Evolutionary conservation across 2,329 filamentous ascomycete genomes (phyloP), one percentile per base, ranked within the genome.

Genomic region (Epichloe gansuensis): DNA sequence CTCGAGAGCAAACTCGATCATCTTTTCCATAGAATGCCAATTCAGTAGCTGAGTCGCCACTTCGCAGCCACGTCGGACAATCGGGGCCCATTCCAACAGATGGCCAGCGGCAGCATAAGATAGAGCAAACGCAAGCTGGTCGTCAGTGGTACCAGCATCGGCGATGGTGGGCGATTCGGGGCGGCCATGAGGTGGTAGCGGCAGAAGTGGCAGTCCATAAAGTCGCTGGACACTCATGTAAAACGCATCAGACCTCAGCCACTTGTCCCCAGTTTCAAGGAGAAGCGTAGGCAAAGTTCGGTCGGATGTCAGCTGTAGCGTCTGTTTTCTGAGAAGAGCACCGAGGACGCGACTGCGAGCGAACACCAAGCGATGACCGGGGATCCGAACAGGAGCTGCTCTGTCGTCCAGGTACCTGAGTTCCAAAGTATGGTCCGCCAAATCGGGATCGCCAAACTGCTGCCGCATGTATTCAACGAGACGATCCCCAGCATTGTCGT

Each of bases 31-130:
- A 0, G 78, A 86, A 50, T 80, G 72, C 82, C 82, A 86, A 55
- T 72, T 74, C 43, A 87, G 61, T 4, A 81, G 71, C 50, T 74
- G 72, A 38, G 74, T 70, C 1, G 81, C 81, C 55, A 85, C 73
- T 47, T 81, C 76, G 28, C 84, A 68, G 38, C 82, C 83, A 38
- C 80, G 76, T 46, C 72, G 66, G 11, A 77, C 69, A 28, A 86
- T 73, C 25, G 74, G 72, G 2, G 69, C 71, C 61, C 83, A 75
- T 42, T 72, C 70, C 15, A 88, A 69, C 41, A 80, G 68, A 48
- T 77, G 71, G 0, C 82, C 84, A 5, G 81, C 77, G 28, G 82
- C 81, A 46, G 82, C 76, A 60, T 86, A 85, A 25, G 80, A 80
- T 21, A 88, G 66, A n/a, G 76, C 76, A 56, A 79, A 78, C 35